Percentiles rank a stretch among this genome's conserved stretches.
These are phyloP conservation scores for Abrus precatorius DNA, from an alignment of 306 rosid species.

Conservation along the genomic window DNA sequence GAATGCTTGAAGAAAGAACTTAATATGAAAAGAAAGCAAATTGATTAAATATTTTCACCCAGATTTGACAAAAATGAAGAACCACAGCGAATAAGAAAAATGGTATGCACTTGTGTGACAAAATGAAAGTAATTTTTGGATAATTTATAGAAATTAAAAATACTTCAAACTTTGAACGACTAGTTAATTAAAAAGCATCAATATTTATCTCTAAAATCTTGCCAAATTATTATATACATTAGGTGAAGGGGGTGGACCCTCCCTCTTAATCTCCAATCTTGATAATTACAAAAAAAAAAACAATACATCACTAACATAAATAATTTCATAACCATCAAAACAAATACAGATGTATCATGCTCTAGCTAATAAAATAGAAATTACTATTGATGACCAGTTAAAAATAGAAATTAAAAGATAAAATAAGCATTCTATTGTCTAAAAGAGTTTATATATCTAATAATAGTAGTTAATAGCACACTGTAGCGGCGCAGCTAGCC, in stretches of 20 bases:
- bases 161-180: not conserved
- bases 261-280: too few relatives aligned
- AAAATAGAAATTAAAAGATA: constrained; percentile 7
- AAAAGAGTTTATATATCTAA: constrained; percentile 14
- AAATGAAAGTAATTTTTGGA: not conserved
- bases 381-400: not conserved
- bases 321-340: too few relatives aligned
- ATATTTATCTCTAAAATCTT: not conserved
- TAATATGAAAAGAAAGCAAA: not conserved
- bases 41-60: not conserved
- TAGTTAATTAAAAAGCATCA: not conserved
- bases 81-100: not conserved
- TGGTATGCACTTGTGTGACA: too few relatives aligned
- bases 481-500: too few relatives aligned
- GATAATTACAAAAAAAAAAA: too few relatives aligned
- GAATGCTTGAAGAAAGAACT: constrained; percentile 14
- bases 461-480: too few relatives aligned
- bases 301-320: too few relatives aligned
- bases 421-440: not conserved
- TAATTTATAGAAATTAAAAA: not conserved
- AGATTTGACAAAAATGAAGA: not conserved
- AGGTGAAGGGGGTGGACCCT: too few relatives aligned
- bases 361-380: too few relatives aligned
- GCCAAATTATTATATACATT: not conserved
- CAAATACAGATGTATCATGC: too few relatives aligned